Evolutionary conservation across 164 flowering plant species (phyloP).

Genomic region (Tinospora cordifolia): DNA sequence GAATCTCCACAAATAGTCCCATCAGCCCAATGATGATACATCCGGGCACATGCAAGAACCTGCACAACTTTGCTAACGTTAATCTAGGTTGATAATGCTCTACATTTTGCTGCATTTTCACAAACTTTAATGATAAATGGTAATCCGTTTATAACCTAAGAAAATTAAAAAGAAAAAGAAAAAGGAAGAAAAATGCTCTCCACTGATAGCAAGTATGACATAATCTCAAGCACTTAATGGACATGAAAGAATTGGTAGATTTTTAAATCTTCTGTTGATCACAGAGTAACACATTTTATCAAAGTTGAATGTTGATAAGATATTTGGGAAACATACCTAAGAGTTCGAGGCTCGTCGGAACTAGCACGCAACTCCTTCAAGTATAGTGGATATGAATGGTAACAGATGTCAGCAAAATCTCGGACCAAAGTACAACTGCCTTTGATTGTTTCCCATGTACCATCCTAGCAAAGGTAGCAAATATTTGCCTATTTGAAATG

Average conservation of each 20-base stretch:
- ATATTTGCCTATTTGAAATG: background rate
- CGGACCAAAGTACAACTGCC: slow-evolving; percentile 82
- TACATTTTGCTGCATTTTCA: background rate
- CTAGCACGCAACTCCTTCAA: slow-evolving; percentile 62
- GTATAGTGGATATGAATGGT: slow-evolving; percentile 66
- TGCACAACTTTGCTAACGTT: slow-evolving; percentile 19
- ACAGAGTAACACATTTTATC: background rate
- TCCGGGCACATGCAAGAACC: slow-evolving; percentile 75
- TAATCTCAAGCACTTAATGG: background rate
- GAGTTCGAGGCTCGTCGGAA: slow-evolving; percentile 52
- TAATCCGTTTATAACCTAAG: background rate
- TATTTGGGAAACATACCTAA: slow-evolving; percentile 37
- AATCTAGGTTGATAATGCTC: background rate
- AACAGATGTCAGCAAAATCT: slow-evolving; percentile 75
- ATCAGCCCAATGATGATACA: slow-evolving; percentile 59
- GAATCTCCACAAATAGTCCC: slow-evolving; percentile 84
- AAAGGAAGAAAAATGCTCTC: background rate
- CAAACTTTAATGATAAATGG: background rate
- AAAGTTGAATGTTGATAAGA: background rate
- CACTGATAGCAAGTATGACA: background rate
- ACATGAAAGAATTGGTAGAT: background rate
- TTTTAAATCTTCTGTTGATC: background rate
- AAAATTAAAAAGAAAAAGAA: no score
- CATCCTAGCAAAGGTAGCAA: slow-evolving; percentile 77
- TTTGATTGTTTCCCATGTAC: slow-evolving; percentile 80